Evolutionary conservation across 2,329 filamentous ascomycete species (phyloP), one percentile per base, ranked within the genome.

Genomic region (Penicillium sp.): DNA sequence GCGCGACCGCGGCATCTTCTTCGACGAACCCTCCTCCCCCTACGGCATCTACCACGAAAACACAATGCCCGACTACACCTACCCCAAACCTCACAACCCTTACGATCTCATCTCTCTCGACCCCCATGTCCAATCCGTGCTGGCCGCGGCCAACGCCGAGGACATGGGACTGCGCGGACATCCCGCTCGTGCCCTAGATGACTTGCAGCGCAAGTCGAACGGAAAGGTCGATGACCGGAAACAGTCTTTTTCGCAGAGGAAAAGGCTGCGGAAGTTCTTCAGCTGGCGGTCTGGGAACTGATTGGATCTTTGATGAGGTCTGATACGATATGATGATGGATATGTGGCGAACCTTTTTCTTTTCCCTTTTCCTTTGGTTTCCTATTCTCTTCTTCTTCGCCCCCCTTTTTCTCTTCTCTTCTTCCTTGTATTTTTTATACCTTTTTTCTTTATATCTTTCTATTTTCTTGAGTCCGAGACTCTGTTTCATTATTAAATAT

Each of bases 1-100:
- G 35, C 59, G 61, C 41, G 71, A 65, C 44, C 57, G 61, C 22
- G 61, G 61, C 28, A 61, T 63, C 39, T 44, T 63, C 18, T 42
- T 54, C 27, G 54, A 62, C 13, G 16, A 36, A 27, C 39, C 45
- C 9, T 41, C 49, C 5, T 53, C 51, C 2, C 52, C 53, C 18
- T 56, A 58, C 25, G 49, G 55, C 30, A 53, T 49, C 8, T 58
- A 58, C 38, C 52, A 55, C 31, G 36, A 50, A 38, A 59, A 59
- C 41, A 59, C 57, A 3, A 57, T 55, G 50, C 51, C 48, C 22
- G 20, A 45, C 18, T 7, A 49, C 48, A 2, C 28, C 11, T 50
- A 51, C 8, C 24, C 46, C 16, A 48, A 53, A 24, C 33, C 54
- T 5, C 50, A 57, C 45, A 53, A 60, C 30, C 51, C 59, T 9